Conservation (phyloP, 108 stramenopile species). For the Cyclostephanos tholiformis region DNA sequence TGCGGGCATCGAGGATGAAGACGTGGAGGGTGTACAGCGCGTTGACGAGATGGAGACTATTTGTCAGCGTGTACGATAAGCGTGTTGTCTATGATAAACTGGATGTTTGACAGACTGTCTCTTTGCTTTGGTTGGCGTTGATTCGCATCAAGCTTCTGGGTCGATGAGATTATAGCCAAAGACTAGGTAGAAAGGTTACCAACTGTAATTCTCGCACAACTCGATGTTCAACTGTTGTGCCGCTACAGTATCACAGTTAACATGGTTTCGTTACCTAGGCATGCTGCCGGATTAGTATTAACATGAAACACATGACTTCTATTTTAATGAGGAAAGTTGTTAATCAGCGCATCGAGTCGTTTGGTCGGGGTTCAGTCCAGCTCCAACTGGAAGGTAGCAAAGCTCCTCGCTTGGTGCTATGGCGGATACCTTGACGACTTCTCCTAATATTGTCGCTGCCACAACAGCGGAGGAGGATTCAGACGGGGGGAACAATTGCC, state of each 20-base stretch:
- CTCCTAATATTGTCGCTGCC: constrained; percentile 51
- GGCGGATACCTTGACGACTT: constrained; percentile 65
- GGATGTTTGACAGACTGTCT: not conserved
- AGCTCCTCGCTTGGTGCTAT: constrained; percentile 80
- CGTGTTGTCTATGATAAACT: not conserved
- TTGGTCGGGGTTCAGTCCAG: constrained; percentile 68
- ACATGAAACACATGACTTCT: not conserved
- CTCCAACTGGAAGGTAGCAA: constrained; percentile 86
- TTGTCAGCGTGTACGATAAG: constrained; percentile 37
- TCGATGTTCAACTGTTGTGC: not conserved
- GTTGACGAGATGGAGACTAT: constrained; percentile 56
- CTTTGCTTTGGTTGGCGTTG: not conserved
- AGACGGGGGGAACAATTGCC: constrained; percentile 89
- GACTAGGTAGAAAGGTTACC: not conserved
- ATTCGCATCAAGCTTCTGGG: not conserved
- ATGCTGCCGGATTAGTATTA: not conserved
- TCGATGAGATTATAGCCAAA: not conserved
- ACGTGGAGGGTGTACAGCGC: constrained; percentile 54
- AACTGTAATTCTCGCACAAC: not conserved
- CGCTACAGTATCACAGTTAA: not conserved
- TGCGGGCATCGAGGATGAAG: constrained; percentile 50
- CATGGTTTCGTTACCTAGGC: not conserved
- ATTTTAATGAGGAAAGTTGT: constrained; percentile 1
- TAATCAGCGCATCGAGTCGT: constrained; percentile 87
- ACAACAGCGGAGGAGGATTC: constrained; percentile 69